Conservation (phyloP, 768 basidiomycete genomes). For the Tricholoma flavovirens region DNA sequence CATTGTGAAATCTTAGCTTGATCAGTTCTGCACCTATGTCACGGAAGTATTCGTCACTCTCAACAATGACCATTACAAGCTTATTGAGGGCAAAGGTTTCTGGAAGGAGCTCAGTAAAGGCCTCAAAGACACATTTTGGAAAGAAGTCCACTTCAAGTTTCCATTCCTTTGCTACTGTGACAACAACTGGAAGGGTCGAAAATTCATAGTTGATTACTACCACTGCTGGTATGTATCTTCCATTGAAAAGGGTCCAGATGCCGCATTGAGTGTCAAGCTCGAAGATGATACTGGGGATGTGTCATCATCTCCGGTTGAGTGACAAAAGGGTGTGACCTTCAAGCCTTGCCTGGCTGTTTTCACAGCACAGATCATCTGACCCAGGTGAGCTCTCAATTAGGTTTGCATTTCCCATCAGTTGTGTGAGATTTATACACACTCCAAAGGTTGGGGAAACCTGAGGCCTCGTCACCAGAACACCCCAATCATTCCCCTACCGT, state of each 20-base stretch:
- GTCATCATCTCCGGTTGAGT: too few relatives aligned
- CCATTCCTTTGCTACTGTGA: not conserved
- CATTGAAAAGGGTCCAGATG: not conserved
- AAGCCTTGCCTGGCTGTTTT: not conserved
- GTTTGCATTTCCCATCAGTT: not conserved
- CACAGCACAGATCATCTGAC: too few relatives aligned
- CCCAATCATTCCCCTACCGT: not conserved
- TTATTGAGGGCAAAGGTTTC: too few relatives aligned
- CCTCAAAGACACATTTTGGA: not conserved
- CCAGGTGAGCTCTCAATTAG: not conserved
- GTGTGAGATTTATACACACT: too few relatives aligned
- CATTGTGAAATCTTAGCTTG: too few relatives aligned
- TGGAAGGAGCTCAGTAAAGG: too few relatives aligned
- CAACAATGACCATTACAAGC: too few relatives aligned
- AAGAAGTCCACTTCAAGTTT: not conserved
- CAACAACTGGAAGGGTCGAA: not conserved
- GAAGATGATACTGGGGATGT: too few relatives aligned
- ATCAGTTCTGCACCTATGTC: not conserved
- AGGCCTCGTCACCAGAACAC: too few relatives aligned
- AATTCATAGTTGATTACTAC: not conserved
- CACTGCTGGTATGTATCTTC: too few relatives aligned
- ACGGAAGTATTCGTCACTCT: not conserved
- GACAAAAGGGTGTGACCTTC: too few relatives aligned
- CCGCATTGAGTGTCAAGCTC: not conserved
- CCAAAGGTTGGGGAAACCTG: too few relatives aligned